Evolutionary conservation across 73 alveolate species (phyloP).

Genomic region (Paramecium octaurelia): DNA sequence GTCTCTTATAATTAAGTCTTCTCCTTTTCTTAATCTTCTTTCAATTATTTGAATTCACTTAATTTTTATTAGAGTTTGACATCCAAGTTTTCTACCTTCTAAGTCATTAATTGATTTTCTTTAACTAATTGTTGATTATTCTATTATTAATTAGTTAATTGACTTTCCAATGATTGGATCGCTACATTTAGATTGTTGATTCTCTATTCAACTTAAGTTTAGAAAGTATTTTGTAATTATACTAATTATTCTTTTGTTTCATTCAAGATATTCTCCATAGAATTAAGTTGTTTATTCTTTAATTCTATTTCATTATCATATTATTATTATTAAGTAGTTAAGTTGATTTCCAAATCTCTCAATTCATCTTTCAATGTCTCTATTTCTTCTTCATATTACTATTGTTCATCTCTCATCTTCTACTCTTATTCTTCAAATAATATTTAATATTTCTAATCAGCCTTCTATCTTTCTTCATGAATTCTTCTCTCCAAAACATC

Average conservation of each 20-base stretch:
- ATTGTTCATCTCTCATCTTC: constrained; percentile 12
- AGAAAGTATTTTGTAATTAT: neutral
- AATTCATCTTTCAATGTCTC: constrained; percentile 26
- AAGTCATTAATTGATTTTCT: neutral
- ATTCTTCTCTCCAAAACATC: constrained; percentile 46
- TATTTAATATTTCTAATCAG: constrained; percentile 25
- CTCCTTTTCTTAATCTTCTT: constrained; percentile 21
- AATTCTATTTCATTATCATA: constrained; percentile 34
- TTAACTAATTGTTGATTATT: neutral
- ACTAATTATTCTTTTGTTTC: constrained; percentile 42
- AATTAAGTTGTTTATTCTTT: neutral
- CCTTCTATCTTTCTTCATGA: constrained; percentile 43
- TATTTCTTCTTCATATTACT: constrained; percentile 24
- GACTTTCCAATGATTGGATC: neutral
- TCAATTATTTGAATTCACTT: neutral
- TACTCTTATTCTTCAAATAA: constrained; percentile 45
- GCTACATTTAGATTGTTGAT: neutral
- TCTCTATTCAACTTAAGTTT: neutral
- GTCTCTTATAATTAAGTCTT: neutral
- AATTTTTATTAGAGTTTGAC: neutral
- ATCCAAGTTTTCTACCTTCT: neutral
- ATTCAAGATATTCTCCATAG: neutral
- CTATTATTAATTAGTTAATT: neutral
- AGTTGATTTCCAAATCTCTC: constrained; percentile 25
- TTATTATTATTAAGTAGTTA: neutral